Evolutionary conservation across 2,329 filamentous ascomycete genomes (phyloP).

Genomic region (Akanthomyces lecanii): DNA sequence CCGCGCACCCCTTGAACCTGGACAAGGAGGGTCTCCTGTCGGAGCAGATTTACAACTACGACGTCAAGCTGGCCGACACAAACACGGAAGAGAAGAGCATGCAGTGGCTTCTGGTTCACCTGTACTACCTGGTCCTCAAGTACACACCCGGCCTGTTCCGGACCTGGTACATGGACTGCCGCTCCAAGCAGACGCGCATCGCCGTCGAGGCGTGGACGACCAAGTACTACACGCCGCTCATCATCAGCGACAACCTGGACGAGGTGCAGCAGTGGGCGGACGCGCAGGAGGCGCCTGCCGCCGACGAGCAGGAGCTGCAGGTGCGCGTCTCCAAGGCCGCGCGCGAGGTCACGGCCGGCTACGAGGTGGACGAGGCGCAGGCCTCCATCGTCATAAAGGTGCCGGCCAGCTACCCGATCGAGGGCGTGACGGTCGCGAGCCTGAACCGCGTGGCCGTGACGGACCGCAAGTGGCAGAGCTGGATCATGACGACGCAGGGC

Average conservation of each 20-base stretch:
- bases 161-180: constrained; percentile 77
- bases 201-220: constrained; percentile 82
- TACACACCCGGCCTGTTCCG: constrained; percentile 76
- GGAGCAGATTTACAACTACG: constrained; percentile 53
- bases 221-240: constrained; percentile 71
- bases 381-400: constrained; percentile 80
- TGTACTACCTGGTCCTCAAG: constrained; percentile 79
- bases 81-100: constrained; percentile 67
- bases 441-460: constrained; percentile 81
- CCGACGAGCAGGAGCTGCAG: constrained; percentile 52
- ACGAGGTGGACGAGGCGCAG: constrained; percentile 81
- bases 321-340: constrained; percentile 69
- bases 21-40: constrained; percentile 60
- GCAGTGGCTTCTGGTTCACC: constrained; percentile 77
- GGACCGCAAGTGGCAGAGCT: constrained; percentile 88
- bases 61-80: constrained; percentile 47
- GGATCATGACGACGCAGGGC: constrained; percentile 83
- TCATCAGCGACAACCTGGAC: constrained; percentile 61
- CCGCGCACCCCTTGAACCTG: constrained; percentile 68
- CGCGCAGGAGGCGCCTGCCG: constrained; percentile 43
- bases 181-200: constrained; percentile 73
- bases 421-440: constrained; percentile 69
- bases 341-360: constrained; percentile 76
- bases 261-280: constrained; percentile 65
- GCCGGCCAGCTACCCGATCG: constrained; percentile 77